Evolutionary conservation across 1,284 basidiomycete genomes (phyloP).

Genomic region (Waitea zeae): DNA sequence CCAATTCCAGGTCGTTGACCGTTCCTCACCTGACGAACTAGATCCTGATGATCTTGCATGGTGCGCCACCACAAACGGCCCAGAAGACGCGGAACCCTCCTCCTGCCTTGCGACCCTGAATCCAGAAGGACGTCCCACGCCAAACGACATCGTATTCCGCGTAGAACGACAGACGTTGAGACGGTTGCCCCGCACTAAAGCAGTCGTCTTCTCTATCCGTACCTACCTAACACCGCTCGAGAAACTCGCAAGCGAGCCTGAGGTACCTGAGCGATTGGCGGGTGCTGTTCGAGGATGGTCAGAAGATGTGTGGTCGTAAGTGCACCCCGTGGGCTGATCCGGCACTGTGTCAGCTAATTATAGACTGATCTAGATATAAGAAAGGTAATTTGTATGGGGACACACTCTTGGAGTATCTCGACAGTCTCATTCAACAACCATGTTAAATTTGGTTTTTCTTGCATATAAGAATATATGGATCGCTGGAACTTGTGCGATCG

Average conservation of each 20-base stretch:
- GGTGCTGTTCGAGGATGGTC: slow-evolving; percentile 30
- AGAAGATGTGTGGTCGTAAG: slow-evolving; percentile 3
- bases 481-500: no score
- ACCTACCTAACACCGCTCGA: slow-evolving; percentile 51
- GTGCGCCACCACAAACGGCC: slow-evolving; percentile 44
- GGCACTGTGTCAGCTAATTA: neutral
- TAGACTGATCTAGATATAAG: slow-evolving; percentile 26
- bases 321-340: neutral
- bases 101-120: no score
- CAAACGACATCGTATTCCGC: slow-evolving; percentile 38
- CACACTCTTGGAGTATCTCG: slow-evolving; percentile 28
- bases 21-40: slow-evolving; percentile 13
- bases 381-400: slow-evolving; percentile 30
- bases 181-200: slow-evolving; percentile 46
- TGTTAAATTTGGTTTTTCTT: no score
- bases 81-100: no score
- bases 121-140: slow-evolving; percentile 7
- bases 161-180: slow-evolving; percentile 61
- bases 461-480: no score
- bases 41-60: slow-evolving; percentile 56
- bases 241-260: slow-evolving; percentile 39
- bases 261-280: slow-evolving; percentile 49
- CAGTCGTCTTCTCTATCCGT: slow-evolving; percentile 62
- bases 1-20: slow-evolving; percentile 35
- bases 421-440: no score